These are phyloP conservation scores for Mortierella alpina DNA, from an alignment of 192 early-diverging fungal genomes.

Conservation along the genomic window DNA sequence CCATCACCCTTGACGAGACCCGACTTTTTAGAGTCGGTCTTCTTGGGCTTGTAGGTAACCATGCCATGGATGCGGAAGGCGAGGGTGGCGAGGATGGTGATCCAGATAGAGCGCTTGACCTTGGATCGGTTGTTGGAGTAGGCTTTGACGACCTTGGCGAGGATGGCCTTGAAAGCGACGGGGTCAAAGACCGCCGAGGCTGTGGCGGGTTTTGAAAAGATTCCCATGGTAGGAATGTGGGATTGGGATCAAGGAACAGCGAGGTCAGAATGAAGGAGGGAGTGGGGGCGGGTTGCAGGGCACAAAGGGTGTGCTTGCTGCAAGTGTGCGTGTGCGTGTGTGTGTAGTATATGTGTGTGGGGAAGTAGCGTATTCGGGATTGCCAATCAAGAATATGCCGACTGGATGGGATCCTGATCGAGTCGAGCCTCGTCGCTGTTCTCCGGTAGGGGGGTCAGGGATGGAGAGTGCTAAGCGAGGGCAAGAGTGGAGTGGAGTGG, in stretches of 20 bases:
- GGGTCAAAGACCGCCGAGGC: conserved; percentile 41
- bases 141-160: conserved; percentile 42
- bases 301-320: too few relatives aligned
- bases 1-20: conserved; percentile 39
- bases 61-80: conserved; percentile 51
- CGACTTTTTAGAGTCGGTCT: conserved; percentile 28
- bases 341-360: too few relatives aligned
- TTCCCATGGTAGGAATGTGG: conserved; percentile 23
- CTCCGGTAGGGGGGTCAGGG: background rate
- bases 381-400: too few relatives aligned
- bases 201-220: conserved; percentile 48
- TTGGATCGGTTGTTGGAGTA: conserved; percentile 52
- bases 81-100: conserved; percentile 49
- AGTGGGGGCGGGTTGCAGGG: background rate
- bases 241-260: background rate
- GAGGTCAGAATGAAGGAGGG: conserved; percentile 4
- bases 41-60: conserved; percentile 37
- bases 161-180: conserved; percentile 42
- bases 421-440: too few relatives aligned
- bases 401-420: too few relatives aligned
- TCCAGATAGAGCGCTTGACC: conserved; percentile 55
- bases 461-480: background rate
- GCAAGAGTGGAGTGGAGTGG: background rate
- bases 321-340: too few relatives aligned
- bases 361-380: too few relatives aligned